These are phyloP conservation scores for Pilaira anomala DNA, from an alignment of 192 early-diverging fungal species.

Conservation along the genomic window DNA sequence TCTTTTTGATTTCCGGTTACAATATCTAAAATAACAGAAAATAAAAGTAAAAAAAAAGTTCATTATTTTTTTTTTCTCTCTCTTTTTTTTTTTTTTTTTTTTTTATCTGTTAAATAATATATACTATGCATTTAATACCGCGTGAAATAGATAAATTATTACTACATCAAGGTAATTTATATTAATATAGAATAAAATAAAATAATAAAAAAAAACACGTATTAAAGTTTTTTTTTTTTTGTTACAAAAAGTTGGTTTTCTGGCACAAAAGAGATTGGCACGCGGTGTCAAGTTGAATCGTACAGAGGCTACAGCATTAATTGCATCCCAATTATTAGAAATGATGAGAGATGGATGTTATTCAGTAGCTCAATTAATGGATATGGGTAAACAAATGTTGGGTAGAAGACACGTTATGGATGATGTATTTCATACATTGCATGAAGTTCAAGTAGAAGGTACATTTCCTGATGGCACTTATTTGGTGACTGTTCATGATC, in stretches of 20 bases:
- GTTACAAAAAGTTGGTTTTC: conserved; percentile 54
- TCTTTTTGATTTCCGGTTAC: too few species aligned
- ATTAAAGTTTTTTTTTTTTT: too few species aligned
- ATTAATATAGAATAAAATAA: too few species aligned
- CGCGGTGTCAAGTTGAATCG: conserved; percentile 87
- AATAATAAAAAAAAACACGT: background rate
- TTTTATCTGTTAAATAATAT: background rate
- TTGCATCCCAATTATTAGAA: conserved; percentile 83
- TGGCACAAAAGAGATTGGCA: conserved; percentile 89
- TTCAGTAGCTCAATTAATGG: conserved; percentile 85
- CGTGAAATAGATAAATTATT: conserved; percentile 94
- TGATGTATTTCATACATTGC: conserved; percentile 63
- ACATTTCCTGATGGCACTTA: conserved; percentile 94
- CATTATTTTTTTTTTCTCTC: too few species aligned
- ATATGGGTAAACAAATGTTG: conserved; percentile 81
- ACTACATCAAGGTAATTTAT: conserved; percentile 70
- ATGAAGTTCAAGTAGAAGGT: conserved; percentile 88
- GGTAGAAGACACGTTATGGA: conserved; percentile 82
- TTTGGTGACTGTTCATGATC: conserved; percentile 90
- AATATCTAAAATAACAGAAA: too few species aligned
- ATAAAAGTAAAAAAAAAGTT: too few species aligned
- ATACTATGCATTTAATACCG: conserved; percentile 73
- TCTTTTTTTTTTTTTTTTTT: background rate
- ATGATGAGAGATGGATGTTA: conserved; percentile 87
- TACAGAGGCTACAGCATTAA: conserved; percentile 83